phyloP scores from a whole-genome alignment of 495 filamentous ascomycete species.

The Alectoria sarmentosa region DNA sequence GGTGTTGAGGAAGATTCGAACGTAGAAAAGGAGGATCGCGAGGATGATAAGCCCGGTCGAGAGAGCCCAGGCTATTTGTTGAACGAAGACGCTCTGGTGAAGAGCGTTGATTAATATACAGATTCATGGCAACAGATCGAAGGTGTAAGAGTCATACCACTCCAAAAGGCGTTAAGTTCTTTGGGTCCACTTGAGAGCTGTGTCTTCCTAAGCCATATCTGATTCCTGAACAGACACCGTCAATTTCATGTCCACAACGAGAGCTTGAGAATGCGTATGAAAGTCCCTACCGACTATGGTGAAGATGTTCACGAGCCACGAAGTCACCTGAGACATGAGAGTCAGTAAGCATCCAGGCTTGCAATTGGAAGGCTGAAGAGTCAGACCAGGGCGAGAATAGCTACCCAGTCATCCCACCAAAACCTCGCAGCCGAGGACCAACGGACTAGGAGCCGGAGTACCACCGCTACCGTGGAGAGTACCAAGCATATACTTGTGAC shows the following conservation, averaged over 20 bases:
- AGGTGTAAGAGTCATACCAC: not conserved
- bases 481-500: not conserved
- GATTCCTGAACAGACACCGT: not conserved
- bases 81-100: slow-evolving; percentile 1
- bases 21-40: slow-evolving; percentile 17
- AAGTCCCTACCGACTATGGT: not conserved
- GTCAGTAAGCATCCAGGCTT: not conserved
- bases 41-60: slow-evolving; percentile 6
- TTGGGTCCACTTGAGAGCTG: not conserved
- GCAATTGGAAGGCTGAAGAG: not conserved
- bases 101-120: not conserved
- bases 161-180: not conserved
- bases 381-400: not conserved
- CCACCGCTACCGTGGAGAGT: not conserved
- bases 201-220: not conserved
- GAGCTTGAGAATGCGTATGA: not conserved
- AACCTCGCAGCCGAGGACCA: not conserved
- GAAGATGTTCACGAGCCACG: not conserved
- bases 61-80: slow-evolving; percentile 8
- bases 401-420: not conserved
- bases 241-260: too few relatives aligned
- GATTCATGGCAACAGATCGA: not conserved
- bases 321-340: not conserved
- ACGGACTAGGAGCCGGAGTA: not conserved
- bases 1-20: slow-evolving; percentile 12